Conservation (phyloP, 495 filamentous ascomycete species). For the Durotheca rogersii region DNA sequence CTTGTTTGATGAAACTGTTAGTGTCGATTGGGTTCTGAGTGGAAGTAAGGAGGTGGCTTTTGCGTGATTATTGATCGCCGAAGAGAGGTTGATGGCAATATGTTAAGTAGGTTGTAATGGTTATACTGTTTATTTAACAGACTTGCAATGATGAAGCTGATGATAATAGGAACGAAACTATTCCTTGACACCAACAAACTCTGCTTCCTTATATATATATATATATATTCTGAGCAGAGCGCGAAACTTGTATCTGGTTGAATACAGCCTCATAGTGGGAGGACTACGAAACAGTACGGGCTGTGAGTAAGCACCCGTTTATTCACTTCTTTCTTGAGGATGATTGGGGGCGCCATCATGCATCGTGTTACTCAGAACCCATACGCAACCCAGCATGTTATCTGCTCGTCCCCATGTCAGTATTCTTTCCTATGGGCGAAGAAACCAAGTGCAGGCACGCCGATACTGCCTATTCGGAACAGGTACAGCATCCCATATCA, state of each 20-base stretch:
- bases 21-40: too few species aligned
- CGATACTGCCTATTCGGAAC: background rate
- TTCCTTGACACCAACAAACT: conserved; percentile 1
- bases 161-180: conserved; percentile 5
- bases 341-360: conserved; percentile 10
- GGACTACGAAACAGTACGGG: conserved; percentile 6
- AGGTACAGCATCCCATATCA: background rate
- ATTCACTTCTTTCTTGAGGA: conserved; percentile 1
- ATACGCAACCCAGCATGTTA: conserved; percentile 6
- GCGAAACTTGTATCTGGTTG: too few species aligned
- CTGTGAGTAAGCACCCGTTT: conserved; percentile 24
- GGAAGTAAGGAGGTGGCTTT: too few species aligned
- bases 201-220: conserved; percentile 15
- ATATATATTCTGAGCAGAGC: too few species aligned
- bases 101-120: background rate
- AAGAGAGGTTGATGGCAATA: background rate
- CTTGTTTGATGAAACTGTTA: too few species aligned
- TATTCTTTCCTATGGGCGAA: background rate
- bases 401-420: conserved; percentile 3
- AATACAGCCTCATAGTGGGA: too few species aligned
- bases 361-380: conserved; percentile 16
- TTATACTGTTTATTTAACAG: background rate
- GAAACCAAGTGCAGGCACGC: conserved; percentile 2
- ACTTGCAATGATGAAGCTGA: conserved; percentile 1
- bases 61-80: too few species aligned